Percentiles rank a stretch among this genome's conserved stretches.
phyloP scores from a whole-genome alignment of 345 rosid species.

The Eucalyptus tenuipes region DNA sequence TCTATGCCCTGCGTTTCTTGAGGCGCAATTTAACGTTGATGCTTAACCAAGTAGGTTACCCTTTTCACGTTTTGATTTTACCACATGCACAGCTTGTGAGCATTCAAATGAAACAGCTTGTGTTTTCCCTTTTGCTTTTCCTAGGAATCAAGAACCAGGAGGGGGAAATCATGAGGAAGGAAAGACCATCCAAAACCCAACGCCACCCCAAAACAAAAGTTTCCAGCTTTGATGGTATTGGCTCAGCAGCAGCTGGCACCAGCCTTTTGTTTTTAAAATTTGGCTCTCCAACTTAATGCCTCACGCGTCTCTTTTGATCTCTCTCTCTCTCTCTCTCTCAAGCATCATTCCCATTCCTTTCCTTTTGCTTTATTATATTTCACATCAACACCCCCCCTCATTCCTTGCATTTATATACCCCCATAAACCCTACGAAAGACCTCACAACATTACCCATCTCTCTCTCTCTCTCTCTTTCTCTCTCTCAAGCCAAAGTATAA shows the following conservation, averaged over 20 bases:
- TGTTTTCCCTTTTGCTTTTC: not conserved
- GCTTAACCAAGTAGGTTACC: not conserved
- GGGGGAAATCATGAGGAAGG: not conserved
- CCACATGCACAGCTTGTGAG: not conserved
- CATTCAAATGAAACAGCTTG: not conserved
- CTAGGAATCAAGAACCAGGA: not conserved
- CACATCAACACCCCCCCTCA: not conserved
- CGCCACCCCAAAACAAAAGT: not conserved
- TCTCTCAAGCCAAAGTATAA: not conserved
- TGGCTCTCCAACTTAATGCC: not conserved
- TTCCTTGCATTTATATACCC: not conserved
- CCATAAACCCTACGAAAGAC: not conserved
- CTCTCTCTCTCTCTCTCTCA: not conserved
- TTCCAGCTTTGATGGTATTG: conserved; percentile 13
- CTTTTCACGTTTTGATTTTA: not conserved
- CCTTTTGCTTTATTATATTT: not conserved
- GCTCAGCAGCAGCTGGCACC: not conserved
- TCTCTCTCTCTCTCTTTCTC: not conserved
- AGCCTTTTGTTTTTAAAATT: not conserved
- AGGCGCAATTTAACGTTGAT: not conserved
- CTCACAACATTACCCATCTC: not conserved
- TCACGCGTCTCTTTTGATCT: not conserved
- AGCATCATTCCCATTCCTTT: not conserved
- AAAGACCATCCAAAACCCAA: not conserved
- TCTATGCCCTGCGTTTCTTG: not conserved